These are phyloP conservation scores for Spatholobus suberectus DNA, from an alignment of 306 rosid genomes.

Conservation along the genomic window DNA sequence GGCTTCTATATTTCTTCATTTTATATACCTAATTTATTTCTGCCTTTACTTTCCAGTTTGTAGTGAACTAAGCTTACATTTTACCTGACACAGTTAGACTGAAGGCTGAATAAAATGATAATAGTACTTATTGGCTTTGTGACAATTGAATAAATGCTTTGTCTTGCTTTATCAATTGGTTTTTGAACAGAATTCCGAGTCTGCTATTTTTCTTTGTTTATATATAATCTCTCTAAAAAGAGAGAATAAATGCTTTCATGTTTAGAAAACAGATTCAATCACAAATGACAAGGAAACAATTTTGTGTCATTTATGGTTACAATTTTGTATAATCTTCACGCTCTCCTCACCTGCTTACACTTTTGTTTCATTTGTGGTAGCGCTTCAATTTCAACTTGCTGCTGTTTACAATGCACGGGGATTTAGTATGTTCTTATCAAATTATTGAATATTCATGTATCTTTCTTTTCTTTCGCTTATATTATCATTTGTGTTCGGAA, in stretches of 20 bases:
- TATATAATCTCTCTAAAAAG: neutral
- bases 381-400: too few relatives aligned
- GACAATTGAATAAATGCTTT: constrained; percentile 38
- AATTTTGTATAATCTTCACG: too few relatives aligned
- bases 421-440: too few relatives aligned
- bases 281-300: neutral
- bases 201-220: neutral
- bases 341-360: too few relatives aligned
- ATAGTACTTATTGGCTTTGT: constrained; percentile 19
- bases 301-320: too few relatives aligned
- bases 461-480: too few relatives aligned
- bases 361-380: too few relatives aligned
- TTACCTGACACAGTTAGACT: constrained; percentile 33
- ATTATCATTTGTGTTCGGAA: too few relatives aligned
- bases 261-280: neutral
- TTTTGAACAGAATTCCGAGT: neutral
- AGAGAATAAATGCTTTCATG: neutral
- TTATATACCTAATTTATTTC: constrained; percentile 29
- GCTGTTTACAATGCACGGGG: too few relatives aligned
- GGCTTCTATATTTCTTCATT: constrained; percentile 36
- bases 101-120: constrained; percentile 40
- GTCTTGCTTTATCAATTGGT: constrained; percentile 25
- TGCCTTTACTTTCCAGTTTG: constrained; percentile 31
- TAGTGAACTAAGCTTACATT: constrained; percentile 28
- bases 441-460: too few relatives aligned